phyloP scores from a whole-genome alignment of 2,329 filamentous ascomycete species.

The Diatrype stigma region DNA sequence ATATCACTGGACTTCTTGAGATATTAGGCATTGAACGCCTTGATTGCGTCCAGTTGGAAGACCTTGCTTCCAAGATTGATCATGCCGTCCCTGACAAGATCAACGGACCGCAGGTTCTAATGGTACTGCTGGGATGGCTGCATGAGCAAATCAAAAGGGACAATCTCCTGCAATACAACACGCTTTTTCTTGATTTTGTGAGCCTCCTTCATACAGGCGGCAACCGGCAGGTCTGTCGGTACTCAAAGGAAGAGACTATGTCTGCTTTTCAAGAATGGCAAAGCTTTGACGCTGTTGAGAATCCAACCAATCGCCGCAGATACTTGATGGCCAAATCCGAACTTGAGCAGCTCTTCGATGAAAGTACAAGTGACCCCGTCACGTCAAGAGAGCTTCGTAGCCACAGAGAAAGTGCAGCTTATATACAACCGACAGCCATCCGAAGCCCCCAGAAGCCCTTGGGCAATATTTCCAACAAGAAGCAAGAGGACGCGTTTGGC shows the following conservation, averaged over 20 bases:
- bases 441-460: neutral
- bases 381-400: neutral
- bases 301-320: slow-evolving; percentile 20
- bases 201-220: slow-evolving; percentile 12
- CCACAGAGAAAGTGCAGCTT: neutral
- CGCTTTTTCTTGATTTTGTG: slow-evolving; percentile 16
- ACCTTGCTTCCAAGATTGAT: slow-evolving; percentile 12
- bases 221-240: slow-evolving; percentile 5
- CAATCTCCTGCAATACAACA: slow-evolving; percentile 9
- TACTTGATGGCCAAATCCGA: slow-evolving; percentile 23
- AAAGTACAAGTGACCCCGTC: neutral
- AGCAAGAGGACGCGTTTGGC: neutral
- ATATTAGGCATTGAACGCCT: slow-evolving; percentile 7
- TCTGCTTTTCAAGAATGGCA: slow-evolving; percentile 20
- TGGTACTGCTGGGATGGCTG: slow-evolving; percentile 22
- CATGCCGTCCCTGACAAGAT: neutral
- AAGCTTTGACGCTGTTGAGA: slow-evolving; percentile 11
- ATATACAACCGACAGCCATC: slow-evolving; percentile 1
- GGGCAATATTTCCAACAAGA: slow-evolving; percentile 1
- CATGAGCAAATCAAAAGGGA: slow-evolving; percentile 22
- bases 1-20: slow-evolving; percentile 2
- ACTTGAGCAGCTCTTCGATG: slow-evolving; percentile 13
- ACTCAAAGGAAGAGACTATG: slow-evolving; percentile 12
- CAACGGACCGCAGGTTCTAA: slow-evolving; percentile 10
- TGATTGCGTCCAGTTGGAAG: slow-evolving; percentile 8